Evolutionary conservation across 805 yeast genomes (phyloP).

Genomic region (Starmerella tilneyi): DNA sequence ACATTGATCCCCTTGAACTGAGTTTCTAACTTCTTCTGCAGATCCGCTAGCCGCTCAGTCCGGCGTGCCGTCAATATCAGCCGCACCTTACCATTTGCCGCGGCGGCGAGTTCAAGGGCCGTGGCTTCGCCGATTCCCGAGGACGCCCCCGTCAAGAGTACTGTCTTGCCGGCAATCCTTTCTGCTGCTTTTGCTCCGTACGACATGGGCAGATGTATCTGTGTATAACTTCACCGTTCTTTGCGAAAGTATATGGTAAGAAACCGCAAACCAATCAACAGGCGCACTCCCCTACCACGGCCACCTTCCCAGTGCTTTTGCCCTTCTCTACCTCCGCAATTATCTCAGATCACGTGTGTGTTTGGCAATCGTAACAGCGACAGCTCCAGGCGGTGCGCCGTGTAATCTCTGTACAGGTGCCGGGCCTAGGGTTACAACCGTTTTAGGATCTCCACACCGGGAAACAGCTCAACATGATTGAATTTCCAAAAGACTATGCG

Average conservation of each 20-base stretch:
- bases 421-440: constrained; percentile 2
- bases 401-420: too few species aligned
- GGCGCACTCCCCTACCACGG: too few species aligned
- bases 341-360: too few species aligned
- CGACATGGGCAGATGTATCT: too few species aligned
- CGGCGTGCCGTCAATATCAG: constrained; percentile 74
- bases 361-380: too few species aligned
- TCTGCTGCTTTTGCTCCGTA: constrained; percentile 68
- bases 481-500: background rate
- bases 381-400: background rate
- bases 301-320: background rate
- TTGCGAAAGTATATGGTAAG: too few species aligned
- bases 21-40: constrained; percentile 39
- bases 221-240: too few species aligned
- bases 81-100: constrained; percentile 59
- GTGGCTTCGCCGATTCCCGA: constrained; percentile 93
- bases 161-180: constrained; percentile 66
- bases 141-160: constrained; percentile 91
- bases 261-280: too few species aligned
- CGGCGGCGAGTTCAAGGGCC: constrained; percentile 73
- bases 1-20: constrained; percentile 42
- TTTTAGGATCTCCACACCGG: too few species aligned
- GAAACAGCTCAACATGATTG: background rate
- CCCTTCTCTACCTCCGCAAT: background rate
- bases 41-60: constrained; percentile 44